Evolutionary conservation across 495 filamentous ascomycete species (phyloP).

Genomic region (Podospora comata): DNA sequence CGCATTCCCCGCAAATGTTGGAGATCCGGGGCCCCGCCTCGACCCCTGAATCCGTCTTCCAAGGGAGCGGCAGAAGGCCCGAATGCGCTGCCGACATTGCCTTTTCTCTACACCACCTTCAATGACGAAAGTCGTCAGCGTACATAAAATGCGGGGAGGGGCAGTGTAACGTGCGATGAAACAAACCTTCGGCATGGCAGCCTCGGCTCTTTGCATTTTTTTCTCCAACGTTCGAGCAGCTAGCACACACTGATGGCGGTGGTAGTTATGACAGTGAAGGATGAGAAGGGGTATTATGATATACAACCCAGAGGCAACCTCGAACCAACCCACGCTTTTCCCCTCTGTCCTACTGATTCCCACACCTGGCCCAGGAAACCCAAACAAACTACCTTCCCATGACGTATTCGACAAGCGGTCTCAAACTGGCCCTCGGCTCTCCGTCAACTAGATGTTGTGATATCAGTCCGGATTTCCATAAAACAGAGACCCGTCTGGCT

Average conservation of each 20-base stretch:
- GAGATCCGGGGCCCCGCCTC: constrained; percentile 17
- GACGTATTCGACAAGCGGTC: background rate
- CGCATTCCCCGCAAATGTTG: constrained; percentile 11
- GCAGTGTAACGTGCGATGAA: background rate
- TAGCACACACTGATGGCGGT: too few relatives aligned
- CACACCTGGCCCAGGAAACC: background rate
- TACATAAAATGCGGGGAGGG: background rate
- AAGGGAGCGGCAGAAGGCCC: constrained; percentile 24
- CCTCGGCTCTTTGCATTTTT: background rate
- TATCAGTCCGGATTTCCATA: constrained; percentile 21
- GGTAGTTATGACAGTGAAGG: background rate
- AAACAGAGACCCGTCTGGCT: constrained; percentile 17
- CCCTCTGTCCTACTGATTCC: background rate
- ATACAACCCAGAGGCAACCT: background rate
- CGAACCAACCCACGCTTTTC: background rate
- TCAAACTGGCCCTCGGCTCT: background rate
- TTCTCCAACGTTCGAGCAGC: too few relatives aligned
- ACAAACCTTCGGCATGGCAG: background rate
- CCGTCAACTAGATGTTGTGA: constrained; percentile 13
- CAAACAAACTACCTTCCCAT: background rate
- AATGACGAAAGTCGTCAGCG: background rate
- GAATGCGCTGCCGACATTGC: constrained; percentile 19
- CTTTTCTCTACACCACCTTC: background rate
- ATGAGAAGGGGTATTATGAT: constrained; percentile 8
- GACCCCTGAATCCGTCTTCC: constrained; percentile 2